Evolutionary conservation across 352 stramenopile species (phyloP).

Genomic region (Phytophthora pluvialis): DNA sequence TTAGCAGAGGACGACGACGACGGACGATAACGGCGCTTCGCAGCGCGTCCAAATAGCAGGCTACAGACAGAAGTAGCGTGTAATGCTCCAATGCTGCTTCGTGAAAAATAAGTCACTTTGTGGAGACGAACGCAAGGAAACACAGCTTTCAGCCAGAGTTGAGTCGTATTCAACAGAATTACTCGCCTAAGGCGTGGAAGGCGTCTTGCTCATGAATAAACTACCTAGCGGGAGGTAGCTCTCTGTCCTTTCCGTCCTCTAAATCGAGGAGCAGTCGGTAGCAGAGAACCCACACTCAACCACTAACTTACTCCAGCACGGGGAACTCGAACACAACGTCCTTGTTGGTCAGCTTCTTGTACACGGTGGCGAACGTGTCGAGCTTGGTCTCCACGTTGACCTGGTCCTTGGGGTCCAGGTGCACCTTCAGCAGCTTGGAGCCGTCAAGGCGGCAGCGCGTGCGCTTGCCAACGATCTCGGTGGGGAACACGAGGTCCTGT

Average conservation of each 20-base stretch:
- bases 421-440: slow-evolving; percentile 98
- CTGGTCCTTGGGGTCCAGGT: slow-evolving; percentile 98
- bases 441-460: slow-evolving; percentile 97
- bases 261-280: background rate
- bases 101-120: background rate
- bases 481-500: slow-evolving; percentile 99
- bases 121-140: slow-evolving; percentile 6
- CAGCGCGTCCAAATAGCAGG: slow-evolving; percentile 41
- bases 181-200: slow-evolving; percentile 29
- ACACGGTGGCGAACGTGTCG: slow-evolving; percentile 99
- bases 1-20: slow-evolving; percentile 70
- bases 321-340: slow-evolving; percentile 99
- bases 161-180: slow-evolving; percentile 36
- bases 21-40: slow-evolving; percentile 64
- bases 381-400: slow-evolving; percentile 99
- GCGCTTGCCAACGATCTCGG: slow-evolving; percentile 99
- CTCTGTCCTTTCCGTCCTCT: slow-evolving; percentile 1
- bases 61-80: background rate
- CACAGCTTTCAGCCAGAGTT: slow-evolving; percentile 8
- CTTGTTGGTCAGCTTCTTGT: slow-evolving; percentile 99
- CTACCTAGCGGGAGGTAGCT: slow-evolving; percentile 43
- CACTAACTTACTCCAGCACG: slow-evolving; percentile 84
- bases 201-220: slow-evolving; percentile 68
- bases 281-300: slow-evolving; percentile 35
- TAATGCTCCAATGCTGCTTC: background rate